Percentiles rank a stretch among this genome's conserved stretches.
These are phyloP conservation scores for Candida namnaoensis DNA, from an alignment of 805 yeast species.

Conservation along the genomic window DNA sequence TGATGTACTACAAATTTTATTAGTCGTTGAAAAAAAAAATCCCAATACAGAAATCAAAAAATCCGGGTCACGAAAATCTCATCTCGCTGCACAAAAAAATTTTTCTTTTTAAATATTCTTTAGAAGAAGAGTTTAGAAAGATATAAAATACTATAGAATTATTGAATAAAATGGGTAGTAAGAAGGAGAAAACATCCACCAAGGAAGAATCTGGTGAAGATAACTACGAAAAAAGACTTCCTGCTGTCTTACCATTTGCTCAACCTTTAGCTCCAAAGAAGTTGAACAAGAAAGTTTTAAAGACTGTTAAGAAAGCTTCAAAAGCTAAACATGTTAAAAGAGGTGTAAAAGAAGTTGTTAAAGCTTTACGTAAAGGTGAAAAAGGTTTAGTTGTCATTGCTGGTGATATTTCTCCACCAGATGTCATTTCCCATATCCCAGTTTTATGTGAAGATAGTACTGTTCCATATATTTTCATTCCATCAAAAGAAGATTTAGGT, in stretches of 20 bases:
- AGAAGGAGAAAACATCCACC: slow-evolving; percentile 22
- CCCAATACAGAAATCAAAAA: too few relatives aligned
- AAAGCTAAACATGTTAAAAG: slow-evolving; percentile 97
- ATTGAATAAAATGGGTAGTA: slow-evolving; percentile 29
- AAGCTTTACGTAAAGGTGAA: slow-evolving; percentile 95
- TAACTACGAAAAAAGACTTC: slow-evolving; percentile 86
- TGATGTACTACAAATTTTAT: too few relatives aligned
- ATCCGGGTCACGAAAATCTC: too few relatives aligned
- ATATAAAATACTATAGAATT: too few relatives aligned
- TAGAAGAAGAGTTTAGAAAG: too few relatives aligned
- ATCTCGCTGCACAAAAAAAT: too few relatives aligned
- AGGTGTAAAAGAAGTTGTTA: slow-evolving; percentile 98
- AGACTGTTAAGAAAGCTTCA: slow-evolving; percentile 95
- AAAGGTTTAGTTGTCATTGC: slow-evolving; percentile 95
- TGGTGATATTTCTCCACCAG: slow-evolving; percentile 96
- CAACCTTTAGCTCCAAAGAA: slow-evolving; percentile 94
- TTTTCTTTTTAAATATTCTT: too few relatives aligned
- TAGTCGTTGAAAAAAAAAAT: too few relatives aligned
- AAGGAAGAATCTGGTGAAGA: slow-evolving; percentile 38
- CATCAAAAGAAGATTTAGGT: slow-evolving; percentile 96
- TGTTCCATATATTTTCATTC: slow-evolving; percentile 89
- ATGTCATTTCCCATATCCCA: slow-evolving; percentile 94
- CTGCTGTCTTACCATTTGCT: slow-evolving; percentile 89
- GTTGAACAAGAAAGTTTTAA: slow-evolving; percentile 87
- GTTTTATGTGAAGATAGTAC: slow-evolving; percentile 91